A percentile compares a stretch with the other conserved stretches of the same genome.
Evolutionary conservation across 208 protist species (phyloP).

Genomic region (Crithidia thermophila): DNA sequence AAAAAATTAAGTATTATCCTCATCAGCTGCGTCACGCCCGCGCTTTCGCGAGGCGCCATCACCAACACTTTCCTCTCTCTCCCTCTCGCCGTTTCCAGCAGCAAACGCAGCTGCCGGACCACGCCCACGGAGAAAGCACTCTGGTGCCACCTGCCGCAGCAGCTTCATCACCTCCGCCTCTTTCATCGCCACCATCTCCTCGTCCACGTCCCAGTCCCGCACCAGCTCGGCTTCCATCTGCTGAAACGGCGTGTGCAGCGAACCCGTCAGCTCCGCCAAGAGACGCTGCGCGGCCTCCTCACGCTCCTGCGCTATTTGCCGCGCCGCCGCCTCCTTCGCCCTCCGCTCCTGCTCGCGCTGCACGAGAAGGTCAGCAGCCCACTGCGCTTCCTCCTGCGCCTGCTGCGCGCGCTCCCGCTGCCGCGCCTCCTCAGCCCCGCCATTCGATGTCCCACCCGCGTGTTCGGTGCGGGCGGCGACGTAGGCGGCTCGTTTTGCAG

Average conservation of each 20-base stretch:
- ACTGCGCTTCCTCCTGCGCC: conserved; percentile 55
- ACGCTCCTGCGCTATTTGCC: conserved; percentile 36
- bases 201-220: conserved; percentile 77
- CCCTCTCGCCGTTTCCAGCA: not conserved
- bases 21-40: conserved; percentile 8
- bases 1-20: not conserved
- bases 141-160: conserved; percentile 44
- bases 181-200: conserved; percentile 71
- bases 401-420: conserved; percentile 47
- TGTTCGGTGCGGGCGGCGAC: conserved; percentile 20
- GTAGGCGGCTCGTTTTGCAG: conserved; percentile 43
- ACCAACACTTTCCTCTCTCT: not conserved
- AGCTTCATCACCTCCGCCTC: conserved; percentile 51
- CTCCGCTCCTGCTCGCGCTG: conserved; percentile 46
- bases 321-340: conserved; percentile 33
- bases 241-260: conserved; percentile 61
- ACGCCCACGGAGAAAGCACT: too few relatives aligned
- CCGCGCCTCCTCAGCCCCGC: conserved; percentile 10
- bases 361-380: conserved; percentile 53
- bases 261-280: conserved; percentile 60
- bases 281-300: conserved; percentile 52
- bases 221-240: conserved; percentile 72
- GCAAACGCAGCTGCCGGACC: not conserved
- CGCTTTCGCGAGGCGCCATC: conserved; percentile 21
- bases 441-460: not conserved